Evolutionary conservation across 352 stramenopile genomes (phyloP).

Genomic region (Thraustochytrium sp.): DNA sequence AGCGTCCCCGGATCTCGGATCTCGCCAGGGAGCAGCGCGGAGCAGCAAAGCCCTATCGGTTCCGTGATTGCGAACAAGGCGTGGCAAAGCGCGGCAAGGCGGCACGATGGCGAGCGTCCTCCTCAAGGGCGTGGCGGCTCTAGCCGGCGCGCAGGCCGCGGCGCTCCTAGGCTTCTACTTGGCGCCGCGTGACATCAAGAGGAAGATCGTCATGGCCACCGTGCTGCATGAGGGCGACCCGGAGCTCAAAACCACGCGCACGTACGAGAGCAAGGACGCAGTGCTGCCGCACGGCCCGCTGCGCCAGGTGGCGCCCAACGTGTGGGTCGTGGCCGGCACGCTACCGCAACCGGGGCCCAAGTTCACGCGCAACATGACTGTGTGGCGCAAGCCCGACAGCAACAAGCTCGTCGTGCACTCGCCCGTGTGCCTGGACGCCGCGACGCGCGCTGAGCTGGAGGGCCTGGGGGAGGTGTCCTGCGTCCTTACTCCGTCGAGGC

Average conservation of each 20-base stretch:
- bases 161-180: background rate
- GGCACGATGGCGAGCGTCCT: too few relatives aligned
- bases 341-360: slow-evolving; percentile 18
- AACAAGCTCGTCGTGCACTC: slow-evolving; percentile 19
- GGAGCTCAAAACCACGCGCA: background rate
- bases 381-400: background rate
- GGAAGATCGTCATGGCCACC: background rate
- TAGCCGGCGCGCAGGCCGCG: background rate
- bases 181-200: background rate
- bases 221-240: background rate
- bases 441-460: background rate
- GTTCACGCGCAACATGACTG: slow-evolving; percentile 34
- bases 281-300: slow-evolving; percentile 2
- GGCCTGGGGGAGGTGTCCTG: background rate
- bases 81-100: too few relatives aligned
- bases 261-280: background rate
- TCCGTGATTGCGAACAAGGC: too few relatives aligned
- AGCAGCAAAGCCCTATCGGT: too few relatives aligned
- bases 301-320: background rate
- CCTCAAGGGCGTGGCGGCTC: background rate
- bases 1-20: too few relatives aligned
- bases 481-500: background rate
- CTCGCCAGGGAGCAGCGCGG: too few relatives aligned
- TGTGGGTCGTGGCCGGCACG: slow-evolving; percentile 27
- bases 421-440: background rate